Base-by-base conservation (phyloP, 202 grass and related monocot species). In the Musa balbisiana region DNA sequence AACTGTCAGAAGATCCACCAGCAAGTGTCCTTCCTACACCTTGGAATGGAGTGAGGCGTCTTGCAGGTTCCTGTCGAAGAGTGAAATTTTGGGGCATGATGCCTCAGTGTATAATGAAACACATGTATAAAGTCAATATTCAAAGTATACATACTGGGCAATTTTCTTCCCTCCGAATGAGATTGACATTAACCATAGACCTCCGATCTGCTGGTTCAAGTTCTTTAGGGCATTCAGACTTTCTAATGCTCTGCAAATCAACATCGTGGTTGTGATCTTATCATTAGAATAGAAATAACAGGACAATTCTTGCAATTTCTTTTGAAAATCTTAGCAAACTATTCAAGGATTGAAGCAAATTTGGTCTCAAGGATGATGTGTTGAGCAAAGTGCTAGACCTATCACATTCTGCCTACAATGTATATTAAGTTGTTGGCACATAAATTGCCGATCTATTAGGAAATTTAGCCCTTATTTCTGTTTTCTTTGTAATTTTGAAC, bases 181-280 rank as follows among this genome's bases (percentile, higher is more conserved):
- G 82, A 82, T 87, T 91, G 29, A 94, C 83, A 51, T 83, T 78
- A 59, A 90, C 85, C 62, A 78, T 80, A 22, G 88, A 81, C 27
- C 73, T 86, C 53, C 59, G 64, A 76, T 90, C 87, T 82, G 91
- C 78, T 11, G 80, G 85, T 71, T 81, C 76, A 90, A 99, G 89
- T 73, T 99, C 95, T 52, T 85, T 54, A 63, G 91, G 91, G 75
- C 95, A 99, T 76, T 90, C 91, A 81, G 87, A 90, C 77, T 87
- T 90, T 82, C 76, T 88, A 71, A 99, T 90, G 85, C 95, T 99
- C 95, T 98, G 74, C 52, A 51, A 20, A 53, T 77, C 21, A 27
- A 1, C 33, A 55, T 1, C 33, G 76, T 23, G 62, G 10, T 14
- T 24, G 13, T 29, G 50, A 59, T 1, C n/a, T 9, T 54, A 4